phyloP scores from a whole-genome alignment of 306 rosid species.

The Sphenostylis stenocarpa region DNA sequence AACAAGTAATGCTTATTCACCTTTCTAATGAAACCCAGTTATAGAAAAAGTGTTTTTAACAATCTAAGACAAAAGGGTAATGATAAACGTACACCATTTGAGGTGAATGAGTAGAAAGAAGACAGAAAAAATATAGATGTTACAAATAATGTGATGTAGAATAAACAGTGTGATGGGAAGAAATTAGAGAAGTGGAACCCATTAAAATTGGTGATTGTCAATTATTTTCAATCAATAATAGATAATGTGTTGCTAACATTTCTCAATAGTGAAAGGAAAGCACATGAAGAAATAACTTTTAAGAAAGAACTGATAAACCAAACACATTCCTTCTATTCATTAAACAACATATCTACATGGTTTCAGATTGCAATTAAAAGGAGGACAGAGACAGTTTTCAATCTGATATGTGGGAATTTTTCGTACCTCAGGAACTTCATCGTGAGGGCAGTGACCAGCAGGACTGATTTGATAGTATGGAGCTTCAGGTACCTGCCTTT shows the following conservation, averaged over 20 bases:
- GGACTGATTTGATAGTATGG: conserved; percentile 95
- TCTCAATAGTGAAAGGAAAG: not conserved
- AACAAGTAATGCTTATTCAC: no score
- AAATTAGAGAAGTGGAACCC: not conserved
- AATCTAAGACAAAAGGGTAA: no score
- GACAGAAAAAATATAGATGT: no score
- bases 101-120: not conserved
- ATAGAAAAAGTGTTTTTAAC: no score
- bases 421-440: conserved; percentile 97
- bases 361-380: not conserved
- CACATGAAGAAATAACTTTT: not conserved
- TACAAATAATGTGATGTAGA: not conserved
- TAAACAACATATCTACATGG: not conserved
- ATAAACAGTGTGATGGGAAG: not conserved
- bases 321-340: not conserved
- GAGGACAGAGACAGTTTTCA: not conserved
- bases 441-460: conserved; percentile 98
- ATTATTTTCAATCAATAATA: not conserved
- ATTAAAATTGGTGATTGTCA: not conserved
- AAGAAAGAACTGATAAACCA: conserved; percentile 11
- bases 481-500: conserved; percentile 75
- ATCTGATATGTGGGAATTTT: not conserved
- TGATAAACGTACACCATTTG: no score
- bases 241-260: not conserved
- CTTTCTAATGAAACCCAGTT: no score